These are phyloP conservation scores for Xylariaceae sp. DNA, from an alignment of 2,329 filamentous ascomycete genomes.

Conservation along the genomic window DNA sequence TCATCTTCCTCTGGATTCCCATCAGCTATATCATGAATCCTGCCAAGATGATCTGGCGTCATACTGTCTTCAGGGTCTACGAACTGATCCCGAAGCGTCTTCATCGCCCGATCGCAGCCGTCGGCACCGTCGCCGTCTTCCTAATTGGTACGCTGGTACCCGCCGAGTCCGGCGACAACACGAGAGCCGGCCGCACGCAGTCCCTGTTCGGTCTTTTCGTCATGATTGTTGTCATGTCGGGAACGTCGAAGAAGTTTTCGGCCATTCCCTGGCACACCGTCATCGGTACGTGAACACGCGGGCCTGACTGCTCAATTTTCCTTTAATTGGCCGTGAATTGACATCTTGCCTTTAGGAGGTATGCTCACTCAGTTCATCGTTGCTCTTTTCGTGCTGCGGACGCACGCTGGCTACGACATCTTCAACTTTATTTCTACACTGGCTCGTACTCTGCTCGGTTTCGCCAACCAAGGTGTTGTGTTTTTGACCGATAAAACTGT, in stretches of 20 bases:
- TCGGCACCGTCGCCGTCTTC: constrained; percentile 71
- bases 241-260: constrained; percentile 72
- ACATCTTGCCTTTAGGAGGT: constrained; percentile 54
- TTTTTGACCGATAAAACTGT: constrained; percentile 68
- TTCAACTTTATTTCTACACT: constrained; percentile 86
- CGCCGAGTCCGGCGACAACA: constrained; percentile 75
- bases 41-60: constrained; percentile 70
- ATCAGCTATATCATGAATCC: constrained; percentile 69
- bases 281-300: constrained; percentile 55
- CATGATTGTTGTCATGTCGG: constrained; percentile 70
- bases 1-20: constrained; percentile 76
- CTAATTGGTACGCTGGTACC: constrained; percentile 80
- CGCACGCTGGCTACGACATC: constrained; percentile 82
- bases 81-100: constrained; percentile 69
- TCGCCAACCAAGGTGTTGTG: constrained; percentile 71
- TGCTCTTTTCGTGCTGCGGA: constrained; percentile 85
- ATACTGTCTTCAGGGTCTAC: constrained; percentile 64
- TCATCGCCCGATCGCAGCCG: constrained; percentile 66
- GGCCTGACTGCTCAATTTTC: background rate
- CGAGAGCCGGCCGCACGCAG: constrained; percentile 77
- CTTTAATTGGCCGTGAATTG: background rate
- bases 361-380: constrained; percentile 90
- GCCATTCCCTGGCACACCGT: constrained; percentile 76
- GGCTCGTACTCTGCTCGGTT: constrained; percentile 75
- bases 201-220: constrained; percentile 80